Base-by-base conservation (phyloP, 2,329 filamentous ascomycete genomes). In the Penicillium brasilianum region DNA sequence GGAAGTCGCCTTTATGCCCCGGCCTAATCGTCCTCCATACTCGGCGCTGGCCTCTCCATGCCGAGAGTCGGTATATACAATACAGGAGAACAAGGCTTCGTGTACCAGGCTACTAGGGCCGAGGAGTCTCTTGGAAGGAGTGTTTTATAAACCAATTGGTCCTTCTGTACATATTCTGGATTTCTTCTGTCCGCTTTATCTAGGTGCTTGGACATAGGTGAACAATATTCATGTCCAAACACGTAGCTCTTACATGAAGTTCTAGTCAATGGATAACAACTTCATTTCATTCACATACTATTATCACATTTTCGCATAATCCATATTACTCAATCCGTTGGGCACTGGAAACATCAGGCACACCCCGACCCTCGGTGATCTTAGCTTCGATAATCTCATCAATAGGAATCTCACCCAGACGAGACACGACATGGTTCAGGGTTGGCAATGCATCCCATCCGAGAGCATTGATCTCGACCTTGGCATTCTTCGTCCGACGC, bases 371-470 rank as follows among this genome's bases (percentile, higher is more conserved):
- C 65, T 85, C 81, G 0, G 85, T 82, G 1, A 88, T 75, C 73
- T 84, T 86, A 0, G 81, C 85, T 34, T 81, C 77, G 3, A 88
- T 74, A 41, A 88, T 72, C 58, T 83, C 82, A 66, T 84, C 87
- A 1, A 88, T 72, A 0, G 86, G 87, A 4, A 89, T 76, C 64
- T 86, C 83, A 1, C 80, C 80, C 58, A 88, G 71, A 14, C 80
- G 76, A 20, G 75, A 72, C 5, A 85, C 75, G 9, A 89, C 74
- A 68, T 88, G 84, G 67, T 89, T 85, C 55, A 89, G 73, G 2
- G 86, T 89, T 0, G 87, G 87, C 60, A 89, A 69, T 4, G 73
- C 76, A 50, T 85, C 76, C 85, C 82, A 85, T 66, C 85, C 81
- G 16, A 82, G 65, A 0, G 74, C 75, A 41, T 85, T 77, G 57